Evolutionary conservation across 257 asterid genomes (phyloP).

Genomic region (Agastache rugosa): DNA sequence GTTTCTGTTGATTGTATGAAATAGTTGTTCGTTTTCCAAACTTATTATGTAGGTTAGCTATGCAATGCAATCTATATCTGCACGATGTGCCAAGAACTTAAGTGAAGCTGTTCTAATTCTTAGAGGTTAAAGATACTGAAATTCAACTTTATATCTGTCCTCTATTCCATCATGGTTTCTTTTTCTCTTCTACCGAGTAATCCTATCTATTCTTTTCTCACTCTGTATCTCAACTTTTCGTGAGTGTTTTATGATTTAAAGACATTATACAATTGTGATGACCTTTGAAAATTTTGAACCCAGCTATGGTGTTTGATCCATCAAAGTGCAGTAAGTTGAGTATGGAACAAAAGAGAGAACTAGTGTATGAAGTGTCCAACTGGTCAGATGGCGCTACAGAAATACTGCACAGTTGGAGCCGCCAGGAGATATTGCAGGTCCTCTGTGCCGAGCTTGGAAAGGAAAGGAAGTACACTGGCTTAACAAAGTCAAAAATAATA

Average conservation of each 20-base stretch:
- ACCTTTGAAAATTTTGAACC: constrained; percentile 29
- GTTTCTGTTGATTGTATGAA: constrained; percentile 1
- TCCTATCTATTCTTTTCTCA: background rate
- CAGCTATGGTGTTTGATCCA: constrained; percentile 73
- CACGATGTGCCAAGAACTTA: background rate
- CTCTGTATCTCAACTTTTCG: background rate
- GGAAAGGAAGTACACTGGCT: constrained; percentile 93
- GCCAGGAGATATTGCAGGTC: constrained; percentile 88
- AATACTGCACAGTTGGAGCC: constrained; percentile 87
- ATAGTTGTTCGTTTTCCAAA: constrained; percentile 1
- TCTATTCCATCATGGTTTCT: background rate
- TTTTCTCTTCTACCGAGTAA: background rate
- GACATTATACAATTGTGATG: background rate
- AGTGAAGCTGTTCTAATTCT: background rate
- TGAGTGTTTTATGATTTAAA: constrained; percentile 4
- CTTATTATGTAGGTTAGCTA: background rate
- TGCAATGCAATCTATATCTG: constrained; percentile 14
- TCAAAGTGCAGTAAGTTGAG: constrained; percentile 75
- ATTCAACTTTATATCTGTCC: background rate
- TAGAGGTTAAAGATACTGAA: background rate
- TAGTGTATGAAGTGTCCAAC: constrained; percentile 75
- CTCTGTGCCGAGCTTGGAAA: constrained; percentile 96
- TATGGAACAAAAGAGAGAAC: constrained; percentile 76
- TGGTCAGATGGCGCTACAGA: constrained; percentile 77
- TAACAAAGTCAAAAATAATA: constrained; percentile 82